Conservation (phyloP, 495 filamentous ascomycete species). For the Xylaria palmicola region DNA sequence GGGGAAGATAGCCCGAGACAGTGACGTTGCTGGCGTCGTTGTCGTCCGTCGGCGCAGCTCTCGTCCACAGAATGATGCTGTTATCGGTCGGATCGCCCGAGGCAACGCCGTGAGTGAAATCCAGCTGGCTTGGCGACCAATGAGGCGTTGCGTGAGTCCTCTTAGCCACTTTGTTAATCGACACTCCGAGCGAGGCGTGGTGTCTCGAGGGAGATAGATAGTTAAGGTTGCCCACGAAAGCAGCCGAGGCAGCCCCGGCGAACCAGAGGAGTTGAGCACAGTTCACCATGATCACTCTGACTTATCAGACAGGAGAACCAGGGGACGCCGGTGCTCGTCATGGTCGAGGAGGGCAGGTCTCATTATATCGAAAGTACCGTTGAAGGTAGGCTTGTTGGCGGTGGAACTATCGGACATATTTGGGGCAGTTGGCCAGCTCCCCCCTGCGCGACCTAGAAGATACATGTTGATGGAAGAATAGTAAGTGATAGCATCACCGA, state of each 20-base stretch:
- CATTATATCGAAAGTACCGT: too few species aligned
- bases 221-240: slow-evolving; percentile 53
- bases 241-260: slow-evolving; percentile 20
- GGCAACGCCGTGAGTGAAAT: slow-evolving; percentile 63
- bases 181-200: slow-evolving; percentile 57
- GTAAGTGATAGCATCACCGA: not conserved
- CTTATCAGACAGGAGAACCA: not conserved
- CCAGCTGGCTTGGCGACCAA: slow-evolving; percentile 45
- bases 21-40: slow-evolving; percentile 55
- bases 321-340: not conserved
- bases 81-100: slow-evolving; percentile 62
- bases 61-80: slow-evolving; percentile 66
- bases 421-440: not conserved
- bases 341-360: too few species aligned
- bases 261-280: slow-evolving; percentile 10
- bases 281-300: not conserved
- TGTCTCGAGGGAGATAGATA: slow-evolving; percentile 58
- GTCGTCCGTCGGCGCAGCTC: slow-evolving; percentile 50
- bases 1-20: slow-evolving; percentile 51
- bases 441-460: not conserved
- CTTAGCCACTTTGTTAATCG: slow-evolving; percentile 44
- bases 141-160: slow-evolving; percentile 34
- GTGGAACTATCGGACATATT: not conserved
- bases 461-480: not conserved
- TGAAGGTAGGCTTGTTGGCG: not conserved